phyloP scores from a whole-genome alignment of 1,284 basidiomycete genomes.

The Ustilago crameri region DNA sequence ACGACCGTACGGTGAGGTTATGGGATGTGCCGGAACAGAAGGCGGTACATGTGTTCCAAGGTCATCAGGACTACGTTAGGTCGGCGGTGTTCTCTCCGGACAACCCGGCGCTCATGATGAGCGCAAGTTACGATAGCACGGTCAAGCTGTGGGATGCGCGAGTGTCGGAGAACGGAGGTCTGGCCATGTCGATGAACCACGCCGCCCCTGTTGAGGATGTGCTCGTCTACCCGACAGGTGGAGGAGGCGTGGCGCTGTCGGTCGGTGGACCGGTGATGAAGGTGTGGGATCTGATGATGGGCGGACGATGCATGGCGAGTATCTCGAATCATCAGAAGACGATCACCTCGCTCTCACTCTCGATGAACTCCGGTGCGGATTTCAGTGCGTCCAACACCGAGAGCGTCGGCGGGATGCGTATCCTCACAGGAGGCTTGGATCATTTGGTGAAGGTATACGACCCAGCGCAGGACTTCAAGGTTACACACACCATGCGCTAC shows the following conservation, averaged over 20 bases:
- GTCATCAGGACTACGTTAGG: conserved; percentile 95
- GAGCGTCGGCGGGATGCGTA: conserved; percentile 74
- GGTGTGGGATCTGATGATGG: conserved; percentile 94
- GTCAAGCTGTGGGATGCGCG: conserved; percentile 89
- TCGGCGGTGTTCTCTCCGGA: conserved; percentile 85
- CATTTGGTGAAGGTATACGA: conserved; percentile 99
- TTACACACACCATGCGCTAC: conserved; percentile 98
- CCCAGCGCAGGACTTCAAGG: conserved; percentile 76
- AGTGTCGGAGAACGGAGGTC: conserved; percentile 54
- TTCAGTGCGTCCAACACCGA: conserved; percentile 32
- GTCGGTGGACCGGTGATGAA: conserved; percentile 91
- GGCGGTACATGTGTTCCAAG: conserved; percentile 79
- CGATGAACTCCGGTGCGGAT: conserved; percentile 58
- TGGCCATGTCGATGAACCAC: conserved; percentile 67
- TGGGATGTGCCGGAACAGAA: conserved; percentile 96
- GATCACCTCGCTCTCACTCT: conserved; percentile 78
- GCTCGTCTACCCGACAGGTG: conserved; percentile 83
- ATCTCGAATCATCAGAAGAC: conserved; percentile 93
- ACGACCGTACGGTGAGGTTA: conserved; percentile 91
- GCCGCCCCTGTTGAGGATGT: conserved; percentile 87
- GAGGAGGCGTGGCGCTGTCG: conserved; percentile 83
- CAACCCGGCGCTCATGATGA: conserved; percentile 85
- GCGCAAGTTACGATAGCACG: conserved; percentile 94
- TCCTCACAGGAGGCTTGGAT: conserved; percentile 90
- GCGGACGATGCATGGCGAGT: conserved; percentile 74